Evolutionary conservation across 75 land plant species (phyloP), one percentile per base, ranked within the genome.

Genomic region (Ceratopteris richardii): DNA sequence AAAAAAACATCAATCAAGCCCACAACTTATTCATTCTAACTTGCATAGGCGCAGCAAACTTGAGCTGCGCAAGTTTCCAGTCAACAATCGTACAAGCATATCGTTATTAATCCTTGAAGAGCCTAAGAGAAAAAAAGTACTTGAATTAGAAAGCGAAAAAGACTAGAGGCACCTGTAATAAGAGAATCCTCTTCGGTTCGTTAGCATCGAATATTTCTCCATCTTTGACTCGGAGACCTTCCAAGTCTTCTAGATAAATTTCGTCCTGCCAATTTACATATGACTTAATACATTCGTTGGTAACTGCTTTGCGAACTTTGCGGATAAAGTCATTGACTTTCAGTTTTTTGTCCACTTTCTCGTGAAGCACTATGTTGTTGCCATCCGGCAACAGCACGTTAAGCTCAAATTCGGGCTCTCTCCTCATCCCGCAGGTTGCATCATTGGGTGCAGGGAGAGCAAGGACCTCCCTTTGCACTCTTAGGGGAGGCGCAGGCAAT

Each of bases 191-290:
- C 5, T 61, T 40, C 16, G 53, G 44, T 29, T 61, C 16, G 18
- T 69, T 56, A 3, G 25, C 0, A 22, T 22, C 25, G 17, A 76
- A 76, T 13, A 29, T 13, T 0, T 65, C 28, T 33, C 0, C 54
- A 0, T 42, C 31, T 19, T 36, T 19, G 4, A 70, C 62, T 30
- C 31, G 60, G 0, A 44, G 41, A 0, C 42, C 66, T 30, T 5
- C 16, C 26, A 64, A 50, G 54, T 76, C 79, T 44, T 58, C 65
- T 9, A 76, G 29, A 50, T 62, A 66, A 16, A 76, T 7, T 1
- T 29, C 14, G 0, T 39, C 23, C 33, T 37, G 29, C 79, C 79
- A 76, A n/a, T 41, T 48, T 12, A 75, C 44, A n/a, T n/a, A n/a
- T n/a, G n/a, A n/a, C n/a, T n/a, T n/a, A 33, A 9, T 4, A 9